Evolutionary conservation across 1,284 basidiomycete genomes (phyloP), one percentile per base, ranked within the genome.

Genomic region (Pseudozyma hubeiensis): DNA sequence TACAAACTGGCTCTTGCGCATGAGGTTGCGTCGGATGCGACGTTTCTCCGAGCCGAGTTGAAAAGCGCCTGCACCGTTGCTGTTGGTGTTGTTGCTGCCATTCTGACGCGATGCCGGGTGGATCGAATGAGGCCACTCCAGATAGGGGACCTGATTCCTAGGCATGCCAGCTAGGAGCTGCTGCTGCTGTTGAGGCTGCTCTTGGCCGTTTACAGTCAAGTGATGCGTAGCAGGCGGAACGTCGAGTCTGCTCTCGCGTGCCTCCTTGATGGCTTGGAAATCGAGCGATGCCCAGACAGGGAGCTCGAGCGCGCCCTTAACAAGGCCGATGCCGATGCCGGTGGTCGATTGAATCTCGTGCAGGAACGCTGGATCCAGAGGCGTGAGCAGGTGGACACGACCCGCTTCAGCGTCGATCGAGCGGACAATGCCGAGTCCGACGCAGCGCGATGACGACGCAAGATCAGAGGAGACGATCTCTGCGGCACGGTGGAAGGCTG

Each of bases 201-300:
- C 63, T 7, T 34, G 11, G 30, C 40, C 34, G 7, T n/a, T 34
- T 6, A 11, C 46, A 16, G n/a, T 19, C 13, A 48, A 16, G 8
- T 19, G 30, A 1, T 9, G n/a, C 17, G 16, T 44, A 11, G 46
- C 35, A 8, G 55, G 55, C 0, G 56, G 37, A 7, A 72, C 64
- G 29, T 64, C 45, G n/a, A 68, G 55, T 29, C 56, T 59, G 41
- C 64, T 63, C 41, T 73, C 70, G 11, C 68, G 43, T 3, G 74
- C 72, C 29, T 76, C 76, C 17, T 58, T 62, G 39, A 75, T 67
- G 3, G 77, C 55, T 6, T 87, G 85, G 84, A 90, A 91, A 85
- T 97, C 93, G 50, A 97, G 85, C 89, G 94, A 90, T 0, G 91
- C 93, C 89, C 91, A 92, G 0, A 94, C 86, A 0, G 94, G 94